phyloP scores from a whole-genome alignment of 2,329 filamentous ascomycete genomes.

The Tolypocladium amazonense region DNA sequence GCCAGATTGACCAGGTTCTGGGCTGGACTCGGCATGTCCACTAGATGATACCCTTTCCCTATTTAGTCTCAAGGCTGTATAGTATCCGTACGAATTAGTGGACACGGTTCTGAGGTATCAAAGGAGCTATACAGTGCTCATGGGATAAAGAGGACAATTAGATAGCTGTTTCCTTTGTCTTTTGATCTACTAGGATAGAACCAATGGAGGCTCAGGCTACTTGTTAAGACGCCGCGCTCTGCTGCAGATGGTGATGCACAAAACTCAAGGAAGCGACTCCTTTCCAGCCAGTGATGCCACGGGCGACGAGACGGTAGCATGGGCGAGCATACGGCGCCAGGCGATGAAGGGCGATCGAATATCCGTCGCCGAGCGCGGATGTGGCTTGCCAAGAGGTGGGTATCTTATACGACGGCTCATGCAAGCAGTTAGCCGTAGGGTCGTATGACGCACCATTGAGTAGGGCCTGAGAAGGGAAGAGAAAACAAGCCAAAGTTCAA shows the following conservation, averaged over 20 bases:
- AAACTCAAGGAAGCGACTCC: background rate
- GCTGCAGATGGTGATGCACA: background rate
- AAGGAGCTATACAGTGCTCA: background rate
- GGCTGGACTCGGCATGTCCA: conserved; percentile 19
- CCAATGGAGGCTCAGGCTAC: conserved; percentile 3
- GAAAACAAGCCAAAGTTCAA: no score
- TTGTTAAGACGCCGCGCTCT: background rate
- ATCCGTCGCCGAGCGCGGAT: background rate
- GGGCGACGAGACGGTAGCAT: background rate
- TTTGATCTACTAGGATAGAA: conserved; percentile 4
- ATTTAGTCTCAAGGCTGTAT: conserved; percentile 15
- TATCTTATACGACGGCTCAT: background rate
- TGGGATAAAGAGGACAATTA: conserved; percentile 1
- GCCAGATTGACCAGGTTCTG: conserved; percentile 11
- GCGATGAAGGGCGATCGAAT: background rate
- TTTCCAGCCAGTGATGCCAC: background rate
- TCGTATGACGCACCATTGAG: background rate
- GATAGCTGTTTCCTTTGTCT: background rate
- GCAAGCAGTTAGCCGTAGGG: background rate
- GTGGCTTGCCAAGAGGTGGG: background rate
- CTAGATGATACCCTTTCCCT: conserved; percentile 20
- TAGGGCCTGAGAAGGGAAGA: background rate
- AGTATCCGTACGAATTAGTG: conserved; percentile 7
- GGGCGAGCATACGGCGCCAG: background rate
- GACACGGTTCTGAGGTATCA: background rate